Base-by-base conservation (phyloP, 352 stramenopile species). In the Pelagophyceae sp. region DNA sequence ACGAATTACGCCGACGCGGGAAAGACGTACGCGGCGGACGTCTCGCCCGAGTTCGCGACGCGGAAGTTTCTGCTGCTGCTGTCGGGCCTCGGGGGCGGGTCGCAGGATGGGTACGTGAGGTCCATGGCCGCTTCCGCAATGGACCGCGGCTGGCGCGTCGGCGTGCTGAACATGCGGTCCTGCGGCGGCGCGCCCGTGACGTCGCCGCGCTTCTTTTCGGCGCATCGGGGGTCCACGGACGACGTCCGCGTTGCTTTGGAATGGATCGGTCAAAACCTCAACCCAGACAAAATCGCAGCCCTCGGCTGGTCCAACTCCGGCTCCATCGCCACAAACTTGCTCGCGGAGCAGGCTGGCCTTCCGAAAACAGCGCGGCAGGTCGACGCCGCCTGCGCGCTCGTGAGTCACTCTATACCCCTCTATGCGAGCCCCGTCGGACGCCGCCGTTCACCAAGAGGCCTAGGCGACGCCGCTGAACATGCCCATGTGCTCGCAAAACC, bases 231-330 rank as follows among this genome's bases (percentile, higher is more conserved):
- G 1, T 51, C 67, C 15, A 58, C 38, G 20, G 67, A 74, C 20
- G 67, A 74, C 67, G 33, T 74, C 17, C 67, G 67, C 1, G 38
- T 37, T 11, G 33, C 67, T 23, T 1, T 58, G 15, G 67, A 27
- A 2, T 37, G 61, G 15, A 71, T 71, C 61, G 15, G 31, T 1
- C 6, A 6, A 17, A 20, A 35, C n/a, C 27, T 38, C 3, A 15
- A 31, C 37, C 67, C 67, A 2, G 3, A 3, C 25, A 1, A 0
- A 15, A 17, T 74, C 35, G 31, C 33, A 0, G 67, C 67, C 15
- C 51, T 74, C 67, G 67, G 67, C 35, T 74, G 67, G 67, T 58
- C 35, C 33, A 74, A 74, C 67, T 40, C 17, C 15, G 67, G 67
- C 23, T 38, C 67, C 20, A 74, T 74, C 67, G 37, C 35, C 2